Base-by-base conservation (phyloP, 495 filamentous ascomycete species). In the Achaetomiella virescens region DNA sequence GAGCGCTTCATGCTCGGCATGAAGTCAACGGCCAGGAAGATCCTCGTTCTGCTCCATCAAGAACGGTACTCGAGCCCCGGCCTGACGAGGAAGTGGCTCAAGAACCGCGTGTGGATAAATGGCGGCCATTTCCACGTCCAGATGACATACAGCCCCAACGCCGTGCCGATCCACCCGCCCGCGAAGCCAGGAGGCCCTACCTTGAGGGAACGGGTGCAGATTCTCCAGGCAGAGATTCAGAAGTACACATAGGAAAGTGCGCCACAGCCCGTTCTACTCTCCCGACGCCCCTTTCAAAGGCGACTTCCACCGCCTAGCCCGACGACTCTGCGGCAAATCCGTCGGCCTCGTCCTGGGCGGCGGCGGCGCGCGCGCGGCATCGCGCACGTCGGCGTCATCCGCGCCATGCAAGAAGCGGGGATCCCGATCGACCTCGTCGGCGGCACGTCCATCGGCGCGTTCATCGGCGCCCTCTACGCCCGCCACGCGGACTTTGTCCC, bases 101-200 rank as follows among this genome's bases (percentile, higher is more conserved):
- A 89, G 62, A 96, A 96, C 65, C 85, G 93, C 0, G 81, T 95
- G 52, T 98, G 93, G 93, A 90, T 98, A 62, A 98, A 97, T 62
- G 93, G 93, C n/a, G 90, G 93, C 37, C 95, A 98, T 68, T 92
- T 96, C 65, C 93, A 98, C 63, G 87, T 98, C 22, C 93, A 98
- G 65, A 97, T 98, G 93, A 78, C 88, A 1, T 95, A 91, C 70
- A 84, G 85, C 35, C 79, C 85, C n/a, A 84, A 85, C 25, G 72
- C 84, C 6, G 85, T 92, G 58, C 85, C 90, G 17, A 82, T 89
- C 0, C 84, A 95, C 60, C 81, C 88, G 0, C 87, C 86, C 21
- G 75, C 80, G 8, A 89, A 87, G 58, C 85, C 87, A 21, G 87
- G 91, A 43, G 90, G 90, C 1, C 85, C 84, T n/a, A 90, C 85